These are phyloP conservation scores for Schizonepeta tenuifolia DNA, from an alignment of 257 asterid species.

Conservation along the genomic window DNA sequence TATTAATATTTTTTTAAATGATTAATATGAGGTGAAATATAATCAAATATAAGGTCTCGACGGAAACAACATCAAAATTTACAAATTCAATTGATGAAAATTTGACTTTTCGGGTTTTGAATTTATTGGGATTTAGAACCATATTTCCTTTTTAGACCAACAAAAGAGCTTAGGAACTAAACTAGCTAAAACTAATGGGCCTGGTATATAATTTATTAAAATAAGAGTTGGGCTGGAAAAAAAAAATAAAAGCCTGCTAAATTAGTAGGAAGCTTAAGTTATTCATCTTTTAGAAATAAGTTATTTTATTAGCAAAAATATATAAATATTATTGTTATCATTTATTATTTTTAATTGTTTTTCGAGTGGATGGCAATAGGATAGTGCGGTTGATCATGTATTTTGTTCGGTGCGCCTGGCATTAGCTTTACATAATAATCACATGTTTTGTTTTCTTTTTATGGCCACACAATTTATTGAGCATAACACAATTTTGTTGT, in stretches of 20 bases:
- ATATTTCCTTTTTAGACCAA: neutral
- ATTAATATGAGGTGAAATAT: too few relatives aligned
- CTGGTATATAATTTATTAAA: neutral
- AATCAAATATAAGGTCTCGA: too few relatives aligned
- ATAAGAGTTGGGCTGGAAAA: neutral
- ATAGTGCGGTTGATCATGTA: conserved; percentile 2
- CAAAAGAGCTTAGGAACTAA: neutral
- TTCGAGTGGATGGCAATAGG: conserved; percentile 6
- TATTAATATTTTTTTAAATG: too few relatives aligned
- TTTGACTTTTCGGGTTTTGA: too few relatives aligned
- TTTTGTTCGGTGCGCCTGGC: neutral
- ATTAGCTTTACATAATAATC: neutral
- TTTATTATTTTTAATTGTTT: neutral
- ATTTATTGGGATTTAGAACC: too few relatives aligned
- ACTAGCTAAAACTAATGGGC: neutral
- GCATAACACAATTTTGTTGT: neutral
- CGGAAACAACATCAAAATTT: too few relatives aligned
- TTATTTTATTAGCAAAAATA: too few relatives aligned
- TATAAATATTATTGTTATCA: neutral
- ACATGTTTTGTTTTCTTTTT: neutral
- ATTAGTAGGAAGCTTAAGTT: too few relatives aligned
- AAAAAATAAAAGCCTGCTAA: neutral
- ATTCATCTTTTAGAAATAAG: too few relatives aligned
- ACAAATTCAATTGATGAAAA: too few relatives aligned
- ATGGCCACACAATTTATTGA: neutral